These are phyloP conservation scores for Neofusicoccum sp. DNA, from an alignment of 2,329 filamentous ascomycete species.

Conservation along the genomic window DNA sequence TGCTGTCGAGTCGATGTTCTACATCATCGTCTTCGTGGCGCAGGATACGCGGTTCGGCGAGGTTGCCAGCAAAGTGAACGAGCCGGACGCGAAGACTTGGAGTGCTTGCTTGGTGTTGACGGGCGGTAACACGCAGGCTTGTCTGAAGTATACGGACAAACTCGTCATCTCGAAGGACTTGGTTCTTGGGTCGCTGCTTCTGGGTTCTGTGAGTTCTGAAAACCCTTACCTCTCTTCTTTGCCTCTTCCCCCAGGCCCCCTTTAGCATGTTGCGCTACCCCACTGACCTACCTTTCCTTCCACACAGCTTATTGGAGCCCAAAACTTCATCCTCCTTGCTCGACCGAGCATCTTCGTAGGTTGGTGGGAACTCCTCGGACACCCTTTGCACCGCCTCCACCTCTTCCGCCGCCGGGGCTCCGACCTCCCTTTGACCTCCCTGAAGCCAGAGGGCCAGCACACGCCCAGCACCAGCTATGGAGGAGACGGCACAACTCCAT, in stretches of 20 bases:
- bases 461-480: not conserved
- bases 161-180: constrained; percentile 24
- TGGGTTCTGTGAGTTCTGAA: constrained; percentile 28
- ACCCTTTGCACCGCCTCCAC: constrained; percentile 11
- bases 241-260: not conserved
- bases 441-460: constrained; percentile 19
- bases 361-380: constrained; percentile 26
- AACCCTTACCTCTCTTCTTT: not conserved
- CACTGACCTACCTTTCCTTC: constrained; percentile 18
- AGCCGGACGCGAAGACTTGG: constrained; percentile 27
- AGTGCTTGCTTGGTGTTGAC: constrained; percentile 26
- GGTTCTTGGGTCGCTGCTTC: constrained; percentile 26
- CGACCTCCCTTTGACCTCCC: constrained; percentile 13
- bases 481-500: not conserved
- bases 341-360: constrained; percentile 28
- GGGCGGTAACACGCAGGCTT: constrained; percentile 26
- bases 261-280: not conserved
- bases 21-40: constrained; percentile 31
- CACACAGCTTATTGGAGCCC: constrained; percentile 36
- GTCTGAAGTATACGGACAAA: constrained; percentile 27
- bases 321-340: constrained; percentile 34
- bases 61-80: constrained; percentile 24
- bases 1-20: constrained; percentile 28
- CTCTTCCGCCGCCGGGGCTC: constrained; percentile 14
- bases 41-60: constrained; percentile 27